Percentiles rank a stretch among this genome's conserved stretches.
Evolutionary conservation across 805 yeast genomes (phyloP).

Genomic region (Candida maris): DNA sequence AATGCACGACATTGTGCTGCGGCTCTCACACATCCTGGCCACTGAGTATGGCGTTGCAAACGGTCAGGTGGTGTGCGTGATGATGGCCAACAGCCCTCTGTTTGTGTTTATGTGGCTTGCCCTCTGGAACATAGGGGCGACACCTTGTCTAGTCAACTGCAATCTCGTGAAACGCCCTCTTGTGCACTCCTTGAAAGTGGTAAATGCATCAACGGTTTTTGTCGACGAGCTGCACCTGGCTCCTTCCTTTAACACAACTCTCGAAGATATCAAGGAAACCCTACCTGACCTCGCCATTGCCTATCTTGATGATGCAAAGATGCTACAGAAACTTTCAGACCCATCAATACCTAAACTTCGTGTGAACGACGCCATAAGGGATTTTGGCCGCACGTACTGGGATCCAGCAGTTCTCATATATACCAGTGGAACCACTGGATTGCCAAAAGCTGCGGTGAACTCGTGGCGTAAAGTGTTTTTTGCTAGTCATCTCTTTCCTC

Average conservation of each 20-base stretch:
- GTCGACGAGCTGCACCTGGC: constrained; percentile 68
- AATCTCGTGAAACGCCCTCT: constrained; percentile 71
- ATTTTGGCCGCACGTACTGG: constrained; percentile 53
- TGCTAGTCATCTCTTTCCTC: constrained; percentile 69
- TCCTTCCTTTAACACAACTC: constrained; percentile 42
- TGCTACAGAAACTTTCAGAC: constrained; percentile 13
- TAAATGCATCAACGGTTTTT: constrained; percentile 60
- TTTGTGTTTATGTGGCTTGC: constrained; percentile 80
- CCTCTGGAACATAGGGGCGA: constrained; percentile 86
- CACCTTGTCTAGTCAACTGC: constrained; percentile 83
- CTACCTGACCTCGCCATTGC: constrained; percentile 28
- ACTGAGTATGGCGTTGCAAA: constrained; percentile 60
- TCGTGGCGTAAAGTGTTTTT: constrained; percentile 81
- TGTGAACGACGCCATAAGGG: constrained; percentile 54
- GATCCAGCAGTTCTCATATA: constrained; percentile 71
- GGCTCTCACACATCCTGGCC: constrained; percentile 62
- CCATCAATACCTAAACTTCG: constrained; percentile 45
- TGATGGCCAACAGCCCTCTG: constrained; percentile 79
- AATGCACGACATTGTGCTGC: constrained; percentile 59
- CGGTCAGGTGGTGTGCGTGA: constrained; percentile 69
- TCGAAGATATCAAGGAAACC: constrained; percentile 32
- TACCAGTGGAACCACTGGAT: constrained; percentile 93
- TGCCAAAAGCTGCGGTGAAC: constrained; percentile 91
- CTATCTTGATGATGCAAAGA: constrained; percentile 18
- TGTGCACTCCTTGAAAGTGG: constrained; percentile 72